phyloP scores from a whole-genome alignment of 305 asterid species.

The Solanum aculeatissimum region DNA sequence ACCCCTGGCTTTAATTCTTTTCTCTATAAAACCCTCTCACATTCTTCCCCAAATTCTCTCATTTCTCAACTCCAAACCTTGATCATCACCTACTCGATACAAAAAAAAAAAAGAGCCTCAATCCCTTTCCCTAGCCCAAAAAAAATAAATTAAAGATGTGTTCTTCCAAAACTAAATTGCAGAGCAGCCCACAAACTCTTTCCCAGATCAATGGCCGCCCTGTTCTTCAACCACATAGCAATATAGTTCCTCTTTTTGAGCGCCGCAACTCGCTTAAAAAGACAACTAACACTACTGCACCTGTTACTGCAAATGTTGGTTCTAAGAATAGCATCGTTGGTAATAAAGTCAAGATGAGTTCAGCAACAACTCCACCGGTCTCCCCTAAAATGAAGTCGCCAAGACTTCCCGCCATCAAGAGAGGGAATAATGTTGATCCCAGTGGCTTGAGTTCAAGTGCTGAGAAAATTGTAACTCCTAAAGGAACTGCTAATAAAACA shows the following conservation, averaged over 20 bases:
- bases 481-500: not conserved
- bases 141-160: conserved; percentile 19
- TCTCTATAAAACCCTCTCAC: not conserved
- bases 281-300: not conserved
- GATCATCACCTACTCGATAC: not conserved
- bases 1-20: not conserved
- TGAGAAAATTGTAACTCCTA: conserved; percentile 14
- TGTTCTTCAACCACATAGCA: conserved; percentile 42
- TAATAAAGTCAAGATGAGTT: not conserved
- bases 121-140: not conserved
- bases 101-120: not conserved
- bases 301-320: not conserved
- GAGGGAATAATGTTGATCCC: conserved; percentile 13
- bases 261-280: conserved; percentile 30
- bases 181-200: conserved; percentile 8
- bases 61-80: not conserved
- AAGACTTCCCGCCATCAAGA: conserved; percentile 19
- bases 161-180: conserved; percentile 36
- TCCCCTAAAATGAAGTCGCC: conserved; percentile 35
- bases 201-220: conserved; percentile 28
- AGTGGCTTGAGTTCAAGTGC: conserved; percentile 9
- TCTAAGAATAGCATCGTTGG: not conserved
- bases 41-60: not conserved
- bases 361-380: conserved; percentile 7
- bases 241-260: conserved; percentile 36